These are phyloP conservation scores for Benincasa hispida DNA, from an alignment of 306 rosid genomes.

Conservation along the genomic window DNA sequence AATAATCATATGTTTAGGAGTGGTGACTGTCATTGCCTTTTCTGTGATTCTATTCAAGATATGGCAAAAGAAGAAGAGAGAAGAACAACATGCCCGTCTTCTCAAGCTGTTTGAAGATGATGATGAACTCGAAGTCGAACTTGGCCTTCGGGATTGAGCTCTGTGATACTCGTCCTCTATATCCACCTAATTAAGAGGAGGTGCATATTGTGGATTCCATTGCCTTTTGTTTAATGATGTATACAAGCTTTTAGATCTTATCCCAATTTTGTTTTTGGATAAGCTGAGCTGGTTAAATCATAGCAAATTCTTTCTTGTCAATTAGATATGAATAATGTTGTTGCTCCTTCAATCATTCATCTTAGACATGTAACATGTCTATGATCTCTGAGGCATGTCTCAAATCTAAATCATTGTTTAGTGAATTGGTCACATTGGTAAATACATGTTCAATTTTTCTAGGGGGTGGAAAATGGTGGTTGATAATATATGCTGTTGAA, in stretches of 20 bases:
- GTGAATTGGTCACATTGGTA: not conserved
- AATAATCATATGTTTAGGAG: slow-evolving; percentile 28
- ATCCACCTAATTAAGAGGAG: not conserved
- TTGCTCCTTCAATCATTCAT: not conserved
- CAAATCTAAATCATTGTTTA: not conserved
- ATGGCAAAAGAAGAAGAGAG: slow-evolving; percentile 86
- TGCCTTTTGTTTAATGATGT: not conserved
- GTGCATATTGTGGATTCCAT: not conserved
- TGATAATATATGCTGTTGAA: not conserved
- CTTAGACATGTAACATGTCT: not conserved
- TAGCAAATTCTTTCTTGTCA: slow-evolving; percentile 4
- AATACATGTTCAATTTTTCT: not conserved
- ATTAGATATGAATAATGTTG: not conserved
- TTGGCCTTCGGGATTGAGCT: slow-evolving; percentile 68
- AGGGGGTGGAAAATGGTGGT: not conserved
- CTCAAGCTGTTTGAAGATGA: slow-evolving; percentile 86
- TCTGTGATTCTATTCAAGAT: slow-evolving; percentile 39
- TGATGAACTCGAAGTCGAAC: slow-evolving; percentile 86
- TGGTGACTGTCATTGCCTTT: slow-evolving; percentile 33
- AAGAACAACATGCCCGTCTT: slow-evolving; percentile 73
- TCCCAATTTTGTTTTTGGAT: not conserved
- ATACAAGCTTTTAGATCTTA: not conserved
- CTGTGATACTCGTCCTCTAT: not conserved
- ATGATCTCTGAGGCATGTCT: slow-evolving; percentile 1
- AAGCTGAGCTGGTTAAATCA: not conserved